Evolutionary conservation across 1,284 basidiomycete species (phyloP), one percentile per base, ranked within the genome.

Genomic region (Irpex lacteus): DNA sequence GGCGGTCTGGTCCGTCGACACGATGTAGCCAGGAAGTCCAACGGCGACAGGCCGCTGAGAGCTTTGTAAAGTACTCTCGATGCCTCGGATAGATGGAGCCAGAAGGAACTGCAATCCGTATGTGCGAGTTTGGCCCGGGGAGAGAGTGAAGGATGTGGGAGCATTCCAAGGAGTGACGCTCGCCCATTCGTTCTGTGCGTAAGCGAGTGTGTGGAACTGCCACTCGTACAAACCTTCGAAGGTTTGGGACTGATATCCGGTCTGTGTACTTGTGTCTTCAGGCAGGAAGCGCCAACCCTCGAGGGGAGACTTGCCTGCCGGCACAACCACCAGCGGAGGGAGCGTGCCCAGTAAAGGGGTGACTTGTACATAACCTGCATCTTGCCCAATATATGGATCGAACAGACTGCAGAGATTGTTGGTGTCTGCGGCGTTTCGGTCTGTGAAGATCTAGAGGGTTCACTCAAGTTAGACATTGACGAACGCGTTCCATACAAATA

Each of bases 221-320:
- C 84, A 86, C 74, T 85, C 84, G 73, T 85, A 85, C 6, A 85
- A 71, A 0, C 81, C 85, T 70, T 87, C 85, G 68, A 86, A 87
- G 0, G 85, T 86, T 70, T 87, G 85, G 1, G 83, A 85, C 68
- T 86, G 84, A 69, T 86, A 87, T 65, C 75, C 82, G 1, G 82
- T 82, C 4, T 80, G 67, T 5, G 74, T 75, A 1, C 76, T 74
- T 0, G 81, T 83, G 44, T 77, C 76, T 70, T 86, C 85, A 1
- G 79, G 77, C 53, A 87, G 80, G 71, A 86, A 86, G 44, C 84
- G 76, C 84, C 84, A 87, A 15, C 84, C 85, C 72, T 87, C 85
- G 26, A 87, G 72, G 13, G 84, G 84, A 2, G 84, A 84, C 56
- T 78, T 77, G 3, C 76, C 77, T 11, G 78, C 79, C 0, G 84